Base-by-base conservation (phyloP, 202 grass and related monocot species). In the Zizania palustris region DNA sequence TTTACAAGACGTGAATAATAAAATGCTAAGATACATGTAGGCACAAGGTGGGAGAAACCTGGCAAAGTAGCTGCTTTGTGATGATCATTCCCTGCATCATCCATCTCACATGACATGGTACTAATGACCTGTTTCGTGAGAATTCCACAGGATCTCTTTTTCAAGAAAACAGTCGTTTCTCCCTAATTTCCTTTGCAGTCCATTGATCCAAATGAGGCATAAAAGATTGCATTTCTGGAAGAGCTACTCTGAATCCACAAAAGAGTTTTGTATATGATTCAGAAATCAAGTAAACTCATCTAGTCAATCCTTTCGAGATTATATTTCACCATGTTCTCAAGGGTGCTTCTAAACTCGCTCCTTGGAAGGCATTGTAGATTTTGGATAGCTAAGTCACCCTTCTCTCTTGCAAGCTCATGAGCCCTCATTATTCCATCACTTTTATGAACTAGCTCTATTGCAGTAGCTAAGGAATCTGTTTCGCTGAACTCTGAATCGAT, bases 261-360 rank as follows among this genome's bases (percentile, higher is more conserved):
- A 20, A 11, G 49, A 59, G 44, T 16, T 28, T 4, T 69, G 45
- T 45, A 21, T 37, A 20, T 16, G 65, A 62, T 36, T 39, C 55
- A 76, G 35, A 65, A 60, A 75, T 75, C 63, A 75, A 61, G 5
- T 69, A 62, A 69, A 80, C 45, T 22, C 10, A 21, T 76, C 60
- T 90, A 93, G 13, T 90, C 86, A 65, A 91, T 89, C 77, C 88
- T 88, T 77, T 92, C 82, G 35, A 96, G 93, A 76, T 90, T 96
- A 62, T 88, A 96, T 1, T 50, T 89, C 51, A 96, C 85, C 35
- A 96, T 82, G 21, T 83, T 86, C 75, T 96, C 79, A 15, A 92
- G 87, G 0, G 93, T 71, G 34, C 43, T 88, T 71, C 80, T 92
- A 64, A 90, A 88, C 76, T 86, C 64, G 4, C 89, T 82, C 39